Percentiles rank a stretch among this genome's conserved stretches.
Conservation (phyloP, 2,329 filamentous ascomycete species). For the Ascochyta pisi region DNA sequence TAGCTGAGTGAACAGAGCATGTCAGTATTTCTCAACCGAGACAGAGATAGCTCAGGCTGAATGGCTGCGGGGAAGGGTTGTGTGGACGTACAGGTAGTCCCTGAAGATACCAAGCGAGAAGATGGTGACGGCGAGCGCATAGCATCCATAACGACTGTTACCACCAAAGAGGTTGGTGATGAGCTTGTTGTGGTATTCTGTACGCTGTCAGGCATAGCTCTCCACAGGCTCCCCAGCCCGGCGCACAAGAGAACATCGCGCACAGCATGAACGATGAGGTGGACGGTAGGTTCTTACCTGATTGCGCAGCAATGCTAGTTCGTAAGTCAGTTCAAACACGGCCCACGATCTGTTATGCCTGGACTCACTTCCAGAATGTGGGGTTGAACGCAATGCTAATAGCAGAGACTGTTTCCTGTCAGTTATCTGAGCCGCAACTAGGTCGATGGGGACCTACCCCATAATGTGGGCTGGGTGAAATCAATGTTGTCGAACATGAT, state of each 20-base stretch:
- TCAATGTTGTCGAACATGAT: constrained; percentile 47
- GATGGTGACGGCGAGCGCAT: constrained; percentile 85
- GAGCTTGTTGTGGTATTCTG: constrained; percentile 90
- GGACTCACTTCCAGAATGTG: constrained; percentile 93
- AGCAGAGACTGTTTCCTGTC: constrained; percentile 70
- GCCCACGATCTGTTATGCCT: neutral
- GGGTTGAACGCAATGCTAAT: constrained; percentile 91
- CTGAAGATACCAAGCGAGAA: constrained; percentile 90
- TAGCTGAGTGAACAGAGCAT: constrained; percentile 63
- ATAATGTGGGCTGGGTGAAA: constrained; percentile 56
- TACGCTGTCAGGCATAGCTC: constrained; percentile 7
- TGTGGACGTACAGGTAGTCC: constrained; percentile 61
- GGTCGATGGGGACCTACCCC: constrained; percentile 49
- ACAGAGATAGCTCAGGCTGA: neutral
- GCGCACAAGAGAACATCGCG: neutral
- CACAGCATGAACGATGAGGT: constrained; percentile 14
- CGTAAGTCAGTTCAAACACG: constrained; percentile 3
- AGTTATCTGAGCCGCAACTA: neutral
- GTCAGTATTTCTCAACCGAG: neutral
- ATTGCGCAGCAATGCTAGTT: constrained; percentile 77
- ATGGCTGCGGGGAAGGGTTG: neutral
- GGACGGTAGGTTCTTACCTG: constrained; percentile 63
- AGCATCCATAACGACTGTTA: constrained; percentile 81
- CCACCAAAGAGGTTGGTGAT: constrained; percentile 87
- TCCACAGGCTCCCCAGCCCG: neutral